Conservation (phyloP, 2,329 filamentous ascomycete genomes). For the Diaporthe vaccinii region DNA sequence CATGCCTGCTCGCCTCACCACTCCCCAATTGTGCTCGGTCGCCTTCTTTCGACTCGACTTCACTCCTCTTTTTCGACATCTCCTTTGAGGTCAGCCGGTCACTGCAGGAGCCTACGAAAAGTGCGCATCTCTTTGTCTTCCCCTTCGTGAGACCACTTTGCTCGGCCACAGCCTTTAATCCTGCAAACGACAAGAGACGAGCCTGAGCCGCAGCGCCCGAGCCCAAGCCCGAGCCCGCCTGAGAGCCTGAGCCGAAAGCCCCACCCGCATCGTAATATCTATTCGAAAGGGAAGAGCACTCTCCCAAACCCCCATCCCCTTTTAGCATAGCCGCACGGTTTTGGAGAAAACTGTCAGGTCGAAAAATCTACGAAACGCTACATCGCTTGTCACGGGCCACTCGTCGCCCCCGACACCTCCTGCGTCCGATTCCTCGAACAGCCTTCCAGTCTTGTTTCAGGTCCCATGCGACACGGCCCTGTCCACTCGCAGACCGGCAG, state of each 20-base stretch:
- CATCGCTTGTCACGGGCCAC: slow-evolving; percentile 51
- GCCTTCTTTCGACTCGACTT: slow-evolving; percentile 26
- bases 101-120: slow-evolving; percentile 75
- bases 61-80: slow-evolving; percentile 53
- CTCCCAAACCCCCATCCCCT: slow-evolving; percentile 14
- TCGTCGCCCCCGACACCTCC: slow-evolving; percentile 45
- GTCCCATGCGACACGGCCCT: slow-evolving; percentile 47
- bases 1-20: slow-evolving; percentile 28
- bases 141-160: slow-evolving; percentile 46
- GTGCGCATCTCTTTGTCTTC: slow-evolving; percentile 38
- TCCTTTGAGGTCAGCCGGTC: slow-evolving; percentile 87
- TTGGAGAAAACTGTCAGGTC: slow-evolving; percentile 19
- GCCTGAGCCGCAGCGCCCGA: neutral
- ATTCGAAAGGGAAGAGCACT: slow-evolving; percentile 27
- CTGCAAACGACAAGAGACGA: slow-evolving; percentile 39
- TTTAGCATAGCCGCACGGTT: slow-evolving; percentile 28
- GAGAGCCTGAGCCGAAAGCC: slow-evolving; percentile 19
- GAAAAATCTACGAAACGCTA: slow-evolving; percentile 54
- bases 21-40: slow-evolving; percentile 1
- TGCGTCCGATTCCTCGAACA: slow-evolving; percentile 45
- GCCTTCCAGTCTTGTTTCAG: slow-evolving; percentile 54
- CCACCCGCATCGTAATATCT: slow-evolving; percentile 41
- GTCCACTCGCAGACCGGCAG: slow-evolving; percentile 40
- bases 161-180: slow-evolving; percentile 52
- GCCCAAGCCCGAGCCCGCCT: neutral